Conservation (phyloP, 805 yeast genomes). For the Candida odintsovae region DNA sequence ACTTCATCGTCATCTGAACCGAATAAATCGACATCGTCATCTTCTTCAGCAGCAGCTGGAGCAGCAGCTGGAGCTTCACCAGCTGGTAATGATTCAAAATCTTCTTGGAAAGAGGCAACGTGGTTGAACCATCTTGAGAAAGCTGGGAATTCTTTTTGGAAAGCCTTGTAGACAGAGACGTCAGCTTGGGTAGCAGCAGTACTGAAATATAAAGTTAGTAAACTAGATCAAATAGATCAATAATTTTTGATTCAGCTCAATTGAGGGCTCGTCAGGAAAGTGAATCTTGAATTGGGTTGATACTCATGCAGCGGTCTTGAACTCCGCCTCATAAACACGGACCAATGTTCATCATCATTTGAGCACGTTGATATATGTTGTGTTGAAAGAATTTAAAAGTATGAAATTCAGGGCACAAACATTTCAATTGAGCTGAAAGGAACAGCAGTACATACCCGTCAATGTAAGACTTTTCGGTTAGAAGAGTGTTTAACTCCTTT, state of each 20-base stretch:
- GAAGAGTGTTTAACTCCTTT: constrained; percentile 71
- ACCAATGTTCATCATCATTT: constrained; percentile 77
- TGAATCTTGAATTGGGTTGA: constrained; percentile 44
- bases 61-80: constrained; percentile 47
- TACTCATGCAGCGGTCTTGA: constrained; percentile 96
- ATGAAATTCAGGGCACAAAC: neutral
- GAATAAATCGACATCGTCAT: constrained; percentile 87
- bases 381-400: neutral
- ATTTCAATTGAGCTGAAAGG: neutral
- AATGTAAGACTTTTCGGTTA: constrained; percentile 90
- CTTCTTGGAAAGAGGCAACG: constrained; percentile 88
- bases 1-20: constrained; percentile 90
- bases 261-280: constrained; percentile 30
- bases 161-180: constrained; percentile 89
- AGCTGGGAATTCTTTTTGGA: constrained; percentile 86
- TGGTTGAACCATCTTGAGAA: constrained; percentile 99
- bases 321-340: constrained; percentile 97
- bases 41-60: constrained; percentile 72
- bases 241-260: neutral
- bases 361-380: neutral
- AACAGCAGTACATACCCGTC: constrained; percentile 71
- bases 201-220: constrained; percentile 36
- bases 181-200: constrained; percentile 93
- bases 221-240: neutral
- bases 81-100: constrained; percentile 78